These are phyloP conservation scores for Vicia sativa DNA, from an alignment of 306 rosid species.

Conservation along the genomic window DNA sequence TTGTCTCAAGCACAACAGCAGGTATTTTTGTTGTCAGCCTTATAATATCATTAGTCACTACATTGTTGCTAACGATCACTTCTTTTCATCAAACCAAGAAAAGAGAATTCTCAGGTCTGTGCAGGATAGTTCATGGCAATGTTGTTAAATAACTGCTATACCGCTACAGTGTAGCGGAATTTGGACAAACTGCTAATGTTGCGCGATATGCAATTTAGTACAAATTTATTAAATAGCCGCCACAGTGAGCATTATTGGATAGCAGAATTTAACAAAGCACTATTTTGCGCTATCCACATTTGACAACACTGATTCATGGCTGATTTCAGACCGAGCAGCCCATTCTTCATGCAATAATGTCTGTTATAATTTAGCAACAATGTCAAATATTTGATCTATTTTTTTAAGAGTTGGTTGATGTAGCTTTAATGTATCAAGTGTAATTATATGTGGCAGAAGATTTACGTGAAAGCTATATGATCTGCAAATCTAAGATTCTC, in stretches of 20 bases:
- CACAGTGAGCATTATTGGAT: too few species aligned
- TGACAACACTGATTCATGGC: not conserved
- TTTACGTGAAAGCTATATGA: not conserved
- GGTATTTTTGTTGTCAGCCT: constrained; percentile 19
- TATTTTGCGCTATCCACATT: too few species aligned
- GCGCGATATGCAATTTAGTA: too few species aligned
- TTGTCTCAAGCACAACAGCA: constrained; percentile 5
- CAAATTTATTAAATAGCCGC: too few species aligned
- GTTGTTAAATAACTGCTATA: too few species aligned
- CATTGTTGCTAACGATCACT: not conserved
- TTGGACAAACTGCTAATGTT: too few species aligned
- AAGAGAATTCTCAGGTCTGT: not conserved
- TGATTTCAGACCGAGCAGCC: constrained; percentile 2
- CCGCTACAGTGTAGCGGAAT: too few species aligned
- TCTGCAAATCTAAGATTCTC: constrained; percentile 21
- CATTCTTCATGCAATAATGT: not conserved
- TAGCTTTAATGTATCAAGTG: constrained; percentile 15
- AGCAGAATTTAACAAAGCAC: too few species aligned
- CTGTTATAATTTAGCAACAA: constrained; percentile 12
- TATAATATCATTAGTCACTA: constrained; percentile 3
- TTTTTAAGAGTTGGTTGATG: constrained; percentile 15
- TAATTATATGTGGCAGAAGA: constrained; percentile 18
- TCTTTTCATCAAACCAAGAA: constrained; percentile 5
- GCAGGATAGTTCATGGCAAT: not conserved
- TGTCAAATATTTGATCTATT: not conserved